Conservation (phyloP, 2,329 filamentous ascomycete species). For the Pseudocercospora ulei region DNA sequence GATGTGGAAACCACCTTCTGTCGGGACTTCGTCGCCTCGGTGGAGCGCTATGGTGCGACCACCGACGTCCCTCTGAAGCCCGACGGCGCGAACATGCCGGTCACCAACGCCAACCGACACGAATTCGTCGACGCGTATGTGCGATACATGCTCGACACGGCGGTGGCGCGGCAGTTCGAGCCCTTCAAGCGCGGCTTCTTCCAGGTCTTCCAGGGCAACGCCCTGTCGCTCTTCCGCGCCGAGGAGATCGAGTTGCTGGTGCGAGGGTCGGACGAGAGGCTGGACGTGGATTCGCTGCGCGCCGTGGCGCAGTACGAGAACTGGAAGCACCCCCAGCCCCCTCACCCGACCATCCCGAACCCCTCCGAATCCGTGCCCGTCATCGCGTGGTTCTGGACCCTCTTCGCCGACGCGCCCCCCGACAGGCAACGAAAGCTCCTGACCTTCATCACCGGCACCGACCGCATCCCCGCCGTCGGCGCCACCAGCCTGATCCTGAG, state of each 20-base stretch:
- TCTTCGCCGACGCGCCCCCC: slow-evolving; percentile 57
- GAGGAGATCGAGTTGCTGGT: slow-evolving; percentile 87
- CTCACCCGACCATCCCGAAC: slow-evolving; percentile 25
- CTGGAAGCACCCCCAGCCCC: slow-evolving; percentile 48
- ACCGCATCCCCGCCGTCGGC: slow-evolving; percentile 81
- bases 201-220: slow-evolving; percentile 81
- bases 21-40: slow-evolving; percentile 68
- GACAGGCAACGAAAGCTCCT: slow-evolving; percentile 67
- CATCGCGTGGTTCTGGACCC: slow-evolving; percentile 80
- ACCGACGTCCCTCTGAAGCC: slow-evolving; percentile 60
- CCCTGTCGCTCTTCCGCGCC: slow-evolving; percentile 73
- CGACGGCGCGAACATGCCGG: slow-evolving; percentile 61
- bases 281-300: slow-evolving; percentile 66
- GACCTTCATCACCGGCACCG: slow-evolving; percentile 80
- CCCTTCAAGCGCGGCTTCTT: slow-evolving; percentile 92
- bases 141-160: slow-evolving; percentile 65
- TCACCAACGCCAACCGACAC: slow-evolving; percentile 72
- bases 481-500: slow-evolving; percentile 69
- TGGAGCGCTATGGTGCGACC: slow-evolving; percentile 64
- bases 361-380: slow-evolving; percentile 55
- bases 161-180: slow-evolving; percentile 74
- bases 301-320: slow-evolving; percentile 74
- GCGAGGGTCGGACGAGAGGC: slow-evolving; percentile 69
- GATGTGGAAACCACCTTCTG: slow-evolving; percentile 72
- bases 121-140: slow-evolving; percentile 85